These are phyloP conservation scores for Haemoproteus tartakovskyi DNA, from an alignment of 169 alveolate species.

Conservation along the genomic window DNA sequence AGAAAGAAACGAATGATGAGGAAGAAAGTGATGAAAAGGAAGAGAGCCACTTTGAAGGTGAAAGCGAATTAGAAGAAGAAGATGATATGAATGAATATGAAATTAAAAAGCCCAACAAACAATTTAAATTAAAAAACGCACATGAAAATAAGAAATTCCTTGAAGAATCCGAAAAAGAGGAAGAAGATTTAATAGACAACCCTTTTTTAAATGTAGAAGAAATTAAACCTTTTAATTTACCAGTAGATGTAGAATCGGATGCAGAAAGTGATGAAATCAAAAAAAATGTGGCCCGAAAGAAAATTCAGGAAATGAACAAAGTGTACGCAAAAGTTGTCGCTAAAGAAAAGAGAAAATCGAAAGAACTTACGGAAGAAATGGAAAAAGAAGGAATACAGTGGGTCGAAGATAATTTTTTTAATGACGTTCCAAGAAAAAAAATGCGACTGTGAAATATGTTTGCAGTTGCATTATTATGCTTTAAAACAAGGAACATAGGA, in stretches of 20 bases:
- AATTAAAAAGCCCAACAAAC: no score
- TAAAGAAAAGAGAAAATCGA: background rate
- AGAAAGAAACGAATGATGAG: no score
- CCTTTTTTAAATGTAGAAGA: constrained; percentile 8
- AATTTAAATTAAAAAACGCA: no score
- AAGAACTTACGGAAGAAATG: constrained; percentile 14
- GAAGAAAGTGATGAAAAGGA: no score
- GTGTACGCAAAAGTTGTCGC: background rate
- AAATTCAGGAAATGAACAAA: constrained; percentile 30
- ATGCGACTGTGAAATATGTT: constrained; percentile 9
- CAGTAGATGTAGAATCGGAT: constrained; percentile 5
- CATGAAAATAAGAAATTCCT: no score
- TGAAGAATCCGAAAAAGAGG: no score
- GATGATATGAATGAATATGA: no score
- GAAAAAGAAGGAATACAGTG: constrained; percentile 23
- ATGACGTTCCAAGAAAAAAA: constrained; percentile 54
- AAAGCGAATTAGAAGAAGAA: no score
- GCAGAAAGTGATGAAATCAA: background rate
- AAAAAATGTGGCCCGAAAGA: constrained; percentile 7
- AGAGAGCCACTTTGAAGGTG: no score
- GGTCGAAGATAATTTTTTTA: constrained; percentile 30
- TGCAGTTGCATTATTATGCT: no score
- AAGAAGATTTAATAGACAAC: background rate
- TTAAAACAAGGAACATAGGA: no score
- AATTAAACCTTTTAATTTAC: constrained; percentile 13